Evolutionary conservation across 164 flowering plant genomes (phyloP).

Genomic region (Liriodendron chinense): DNA sequence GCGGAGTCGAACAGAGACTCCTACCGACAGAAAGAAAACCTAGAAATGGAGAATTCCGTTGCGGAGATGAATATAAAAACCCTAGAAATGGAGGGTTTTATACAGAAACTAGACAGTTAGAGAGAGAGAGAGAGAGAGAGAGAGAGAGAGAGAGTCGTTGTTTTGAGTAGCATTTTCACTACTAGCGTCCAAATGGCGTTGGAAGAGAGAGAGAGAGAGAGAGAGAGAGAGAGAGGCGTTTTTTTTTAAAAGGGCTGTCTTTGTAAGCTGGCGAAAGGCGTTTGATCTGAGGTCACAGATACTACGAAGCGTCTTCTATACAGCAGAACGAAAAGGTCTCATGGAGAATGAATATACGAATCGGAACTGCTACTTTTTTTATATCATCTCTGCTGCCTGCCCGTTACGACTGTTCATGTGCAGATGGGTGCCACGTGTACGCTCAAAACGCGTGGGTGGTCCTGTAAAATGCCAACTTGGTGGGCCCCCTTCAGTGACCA

Average conservation of each 20-base stretch:
- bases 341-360: neutral
- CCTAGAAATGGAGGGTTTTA: conserved; percentile 1
- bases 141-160: neutral
- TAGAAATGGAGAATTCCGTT: neutral
- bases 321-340: neutral
- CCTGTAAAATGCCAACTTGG: neutral
- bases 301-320: neutral
- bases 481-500: too few species aligned
- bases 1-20: neutral
- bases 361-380: neutral
- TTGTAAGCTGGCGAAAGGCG: neutral
- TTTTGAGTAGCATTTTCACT: neutral
- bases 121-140: neutral
- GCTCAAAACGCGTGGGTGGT: neutral
- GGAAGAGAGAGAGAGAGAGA: conserved; percentile 1
- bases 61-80: neutral
- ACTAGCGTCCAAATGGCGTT: neutral
- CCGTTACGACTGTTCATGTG: neutral
- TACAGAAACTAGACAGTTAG: neutral
- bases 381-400: neutral
- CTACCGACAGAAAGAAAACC: neutral
- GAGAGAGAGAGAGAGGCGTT: neutral
- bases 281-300: neutral
- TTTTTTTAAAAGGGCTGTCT: neutral
- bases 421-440: neutral